These are phyloP conservation scores for Rhizopogon rudus DNA, from an alignment of 768 basidiomycete species.

Conservation along the genomic window DNA sequence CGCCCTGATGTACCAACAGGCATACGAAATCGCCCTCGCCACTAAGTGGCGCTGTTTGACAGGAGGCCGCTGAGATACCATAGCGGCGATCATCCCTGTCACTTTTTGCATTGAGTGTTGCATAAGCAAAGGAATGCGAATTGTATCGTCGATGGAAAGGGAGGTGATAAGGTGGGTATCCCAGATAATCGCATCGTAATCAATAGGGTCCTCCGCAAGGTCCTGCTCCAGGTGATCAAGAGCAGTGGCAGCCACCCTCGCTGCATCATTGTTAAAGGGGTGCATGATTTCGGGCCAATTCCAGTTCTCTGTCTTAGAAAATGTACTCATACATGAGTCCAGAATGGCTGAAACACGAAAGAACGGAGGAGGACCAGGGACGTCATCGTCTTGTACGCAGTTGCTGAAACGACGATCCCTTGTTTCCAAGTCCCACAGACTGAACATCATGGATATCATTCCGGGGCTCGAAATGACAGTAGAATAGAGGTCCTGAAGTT, in stretches of 20 bases:
- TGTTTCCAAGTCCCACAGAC: constrained; percentile 24
- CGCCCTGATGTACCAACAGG: constrained; percentile 25
- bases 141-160: constrained; percentile 19
- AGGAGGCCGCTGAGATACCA: constrained; percentile 9
- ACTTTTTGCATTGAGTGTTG: constrained; percentile 16
- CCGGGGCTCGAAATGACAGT: constrained; percentile 12
- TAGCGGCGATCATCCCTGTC: constrained; percentile 9
- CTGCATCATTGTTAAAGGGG: constrained; percentile 15
- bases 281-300: constrained; percentile 21
- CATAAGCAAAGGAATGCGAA: constrained; percentile 18
- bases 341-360: constrained; percentile 11
- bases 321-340: constrained; percentile 24
- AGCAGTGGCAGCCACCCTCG: constrained; percentile 16
- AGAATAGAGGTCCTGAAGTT: constrained; percentile 15
- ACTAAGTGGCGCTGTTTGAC: constrained; percentile 5
- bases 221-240: constrained; percentile 21
- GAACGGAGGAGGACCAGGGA: not conserved
- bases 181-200: constrained; percentile 24
- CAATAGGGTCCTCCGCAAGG: constrained; percentile 12
- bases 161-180: constrained; percentile 24
- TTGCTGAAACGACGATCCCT: constrained; percentile 14
- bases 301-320: constrained; percentile 19
- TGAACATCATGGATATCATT: constrained; percentile 16
- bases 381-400: constrained; percentile 1
- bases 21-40: constrained; percentile 23